Percentiles rank a stretch among this genome's conserved stretches.
phyloP scores from a whole-genome alignment of 345 rosid species.

The Linum usitatissimum region DNA sequence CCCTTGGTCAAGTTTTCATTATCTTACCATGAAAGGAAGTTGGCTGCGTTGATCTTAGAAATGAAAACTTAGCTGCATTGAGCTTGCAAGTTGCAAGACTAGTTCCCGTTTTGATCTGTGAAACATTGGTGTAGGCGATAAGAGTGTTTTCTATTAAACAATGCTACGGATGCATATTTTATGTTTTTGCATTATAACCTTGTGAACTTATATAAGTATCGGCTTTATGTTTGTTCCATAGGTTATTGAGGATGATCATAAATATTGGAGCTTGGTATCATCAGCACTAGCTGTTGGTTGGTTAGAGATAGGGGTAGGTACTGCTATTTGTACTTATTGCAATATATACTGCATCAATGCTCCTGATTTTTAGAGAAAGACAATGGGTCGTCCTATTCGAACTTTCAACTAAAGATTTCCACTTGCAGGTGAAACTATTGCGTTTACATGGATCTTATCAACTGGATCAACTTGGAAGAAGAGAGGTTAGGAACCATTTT shows the following conservation, averaged over 20 bases:
- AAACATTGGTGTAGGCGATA: no score
- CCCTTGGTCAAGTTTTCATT: background rate
- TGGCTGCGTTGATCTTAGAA: no score
- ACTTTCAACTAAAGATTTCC: background rate
- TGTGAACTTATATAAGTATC: background rate
- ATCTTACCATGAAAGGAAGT: background rate
- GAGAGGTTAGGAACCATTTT: slow-evolving; percentile 53
- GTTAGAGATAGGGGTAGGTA: slow-evolving; percentile 75
- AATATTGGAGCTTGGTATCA: slow-evolving; percentile 75
- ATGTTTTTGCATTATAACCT: background rate
- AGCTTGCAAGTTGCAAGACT: no score
- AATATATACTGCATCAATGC: background rate
- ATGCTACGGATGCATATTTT: background rate
- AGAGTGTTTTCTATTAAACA: no score
- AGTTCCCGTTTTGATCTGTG: no score
- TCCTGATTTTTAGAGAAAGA: background rate
- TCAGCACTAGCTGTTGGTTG: slow-evolving; percentile 86
- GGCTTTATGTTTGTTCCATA: slow-evolving; percentile 16
- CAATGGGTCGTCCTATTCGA: background rate
- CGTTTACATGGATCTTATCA: slow-evolving; percentile 87
- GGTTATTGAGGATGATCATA: slow-evolving; percentile 69
- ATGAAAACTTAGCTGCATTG: no score
- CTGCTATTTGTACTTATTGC: background rate
- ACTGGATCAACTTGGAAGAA: slow-evolving; percentile 72
- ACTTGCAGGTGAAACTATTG: slow-evolving; percentile 69